phyloP scores from a whole-genome alignment of 768 basidiomycete species.

The Cytidiella melzeri region DNA sequence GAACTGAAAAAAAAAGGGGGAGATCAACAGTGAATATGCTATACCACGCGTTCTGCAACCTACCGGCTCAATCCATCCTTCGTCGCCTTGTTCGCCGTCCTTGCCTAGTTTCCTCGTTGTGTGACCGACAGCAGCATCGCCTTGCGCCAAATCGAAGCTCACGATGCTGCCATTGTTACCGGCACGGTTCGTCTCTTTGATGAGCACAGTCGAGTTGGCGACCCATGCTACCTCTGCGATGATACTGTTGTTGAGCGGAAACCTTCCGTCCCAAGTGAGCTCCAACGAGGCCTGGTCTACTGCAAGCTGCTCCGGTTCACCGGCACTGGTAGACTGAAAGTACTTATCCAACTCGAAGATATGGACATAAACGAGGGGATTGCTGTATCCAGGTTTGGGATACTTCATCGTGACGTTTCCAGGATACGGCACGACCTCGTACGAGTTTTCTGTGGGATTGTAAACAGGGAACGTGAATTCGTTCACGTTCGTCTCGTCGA shows the following conservation, averaged over 20 bases:
- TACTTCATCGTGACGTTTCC: conserved; percentile 59
- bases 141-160: conserved; percentile 52
- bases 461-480: conserved; percentile 88
- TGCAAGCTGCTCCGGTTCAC: conserved; percentile 22
- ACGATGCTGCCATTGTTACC: conserved; percentile 78
- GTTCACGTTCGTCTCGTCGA: conserved; percentile 85
- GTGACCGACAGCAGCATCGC: conserved; percentile 30
- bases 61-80: conserved; percentile 92
- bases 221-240: conserved; percentile 87
- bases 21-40: conserved; percentile 8
- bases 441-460: conserved; percentile 71
- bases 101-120: conserved; percentile 77
- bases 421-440: conserved; percentile 76
- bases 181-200: conserved; percentile 86
- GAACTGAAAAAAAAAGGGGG: conserved; percentile 31
- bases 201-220: conserved; percentile 59
- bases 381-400: conserved; percentile 86
- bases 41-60: conserved; percentile 24
- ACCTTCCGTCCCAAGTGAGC: conserved; percentile 61
- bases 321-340: conserved; percentile 23
- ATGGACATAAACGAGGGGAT: conserved; percentile 78
- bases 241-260: conserved; percentile 56
- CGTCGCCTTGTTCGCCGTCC: conserved; percentile 81
- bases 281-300: conserved; percentile 43
- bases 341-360: conserved; percentile 73